These are phyloP conservation scores for Diplodia sapinea DNA, from an alignment of 2,329 filamentous ascomycete genomes.

Conservation along the genomic window DNA sequence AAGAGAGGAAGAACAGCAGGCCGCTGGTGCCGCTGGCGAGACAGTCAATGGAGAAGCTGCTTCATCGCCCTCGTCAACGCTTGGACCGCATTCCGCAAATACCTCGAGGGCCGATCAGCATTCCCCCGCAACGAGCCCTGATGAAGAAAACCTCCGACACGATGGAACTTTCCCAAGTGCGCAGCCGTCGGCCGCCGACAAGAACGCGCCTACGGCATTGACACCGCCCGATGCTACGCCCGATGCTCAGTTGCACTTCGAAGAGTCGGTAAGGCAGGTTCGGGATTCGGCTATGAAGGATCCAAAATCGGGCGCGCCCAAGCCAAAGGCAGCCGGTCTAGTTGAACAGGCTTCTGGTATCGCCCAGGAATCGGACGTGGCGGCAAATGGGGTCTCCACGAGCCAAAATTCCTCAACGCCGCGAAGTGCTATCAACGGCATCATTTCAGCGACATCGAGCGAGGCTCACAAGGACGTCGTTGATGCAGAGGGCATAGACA, in stretches of 20 bases:
- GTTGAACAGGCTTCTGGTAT: neutral
- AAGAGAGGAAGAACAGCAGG: conserved; percentile 47
- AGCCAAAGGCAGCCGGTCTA: neutral
- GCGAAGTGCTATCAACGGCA: neutral
- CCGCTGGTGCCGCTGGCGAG: conserved; percentile 36
- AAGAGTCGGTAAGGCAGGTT: conserved; percentile 57
- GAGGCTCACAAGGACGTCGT: neutral
- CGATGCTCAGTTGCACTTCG: conserved; percentile 63
- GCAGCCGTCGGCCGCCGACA: conserved; percentile 41
- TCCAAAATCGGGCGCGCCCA: neutral
- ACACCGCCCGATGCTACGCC: conserved; percentile 51
- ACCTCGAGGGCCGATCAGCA: conserved; percentile 72
- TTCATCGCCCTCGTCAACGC: conserved; percentile 67
- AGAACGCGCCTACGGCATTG: neutral
- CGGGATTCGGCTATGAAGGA: conserved; percentile 40
- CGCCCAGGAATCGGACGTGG: neutral
- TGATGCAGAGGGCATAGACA: neutral
- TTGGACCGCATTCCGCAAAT: conserved; percentile 71
- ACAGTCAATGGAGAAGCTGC: conserved; percentile 41
- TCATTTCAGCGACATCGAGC: neutral
- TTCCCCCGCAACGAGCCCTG: conserved; percentile 76
- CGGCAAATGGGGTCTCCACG: neutral
- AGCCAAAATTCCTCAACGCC: neutral
- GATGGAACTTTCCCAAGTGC: conserved; percentile 28
- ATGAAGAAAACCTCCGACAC: conserved; percentile 60